phyloP scores from a whole-genome alignment of 768 basidiomycete species.

The Agaricus blazei region DNA sequence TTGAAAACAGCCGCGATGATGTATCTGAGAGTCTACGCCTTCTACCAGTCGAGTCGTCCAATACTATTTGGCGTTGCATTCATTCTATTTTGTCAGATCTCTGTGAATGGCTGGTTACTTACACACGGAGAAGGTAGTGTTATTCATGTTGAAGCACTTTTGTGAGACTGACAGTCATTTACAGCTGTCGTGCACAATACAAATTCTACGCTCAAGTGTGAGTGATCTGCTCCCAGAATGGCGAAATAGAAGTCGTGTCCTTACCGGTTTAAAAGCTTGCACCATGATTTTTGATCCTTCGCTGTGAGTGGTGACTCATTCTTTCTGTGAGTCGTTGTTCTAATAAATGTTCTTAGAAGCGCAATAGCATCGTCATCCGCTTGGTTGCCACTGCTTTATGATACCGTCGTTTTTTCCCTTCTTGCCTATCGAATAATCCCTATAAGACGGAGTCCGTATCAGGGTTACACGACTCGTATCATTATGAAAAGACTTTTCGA shows the following conservation, averaged over 20 bases:
- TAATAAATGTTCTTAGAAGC: constrained; percentile 24
- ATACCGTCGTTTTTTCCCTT: constrained; percentile 35
- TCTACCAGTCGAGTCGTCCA: constrained; percentile 28
- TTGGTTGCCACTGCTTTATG: constrained; percentile 43
- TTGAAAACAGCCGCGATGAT: constrained; percentile 39
- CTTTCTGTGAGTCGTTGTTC: background rate
- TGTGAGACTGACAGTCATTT: background rate
- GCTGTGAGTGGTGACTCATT: constrained; percentile 22
- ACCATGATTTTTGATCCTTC: constrained; percentile 34
- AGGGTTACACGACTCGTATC: constrained; percentile 18
- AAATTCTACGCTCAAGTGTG: constrained; percentile 29
- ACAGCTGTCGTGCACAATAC: constrained; percentile 35
- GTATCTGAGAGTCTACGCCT: constrained; percentile 41
- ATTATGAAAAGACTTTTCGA: constrained; percentile 34
- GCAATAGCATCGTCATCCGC: constrained; percentile 38
- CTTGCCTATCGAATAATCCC: constrained; percentile 33
- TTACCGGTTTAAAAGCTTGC: constrained; percentile 24
- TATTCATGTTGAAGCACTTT: background rate
- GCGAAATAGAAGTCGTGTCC: background rate
- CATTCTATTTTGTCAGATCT: constrained; percentile 38
- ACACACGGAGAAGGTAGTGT: constrained; percentile 42
- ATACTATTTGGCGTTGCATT: constrained; percentile 21
- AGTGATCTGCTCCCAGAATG: background rate
- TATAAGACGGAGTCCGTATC: constrained; percentile 23
- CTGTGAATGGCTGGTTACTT: constrained; percentile 50